phyloP scores from a whole-genome alignment of 495 filamentous ascomycete species.

The Aspergillus haitiensis region DNA sequence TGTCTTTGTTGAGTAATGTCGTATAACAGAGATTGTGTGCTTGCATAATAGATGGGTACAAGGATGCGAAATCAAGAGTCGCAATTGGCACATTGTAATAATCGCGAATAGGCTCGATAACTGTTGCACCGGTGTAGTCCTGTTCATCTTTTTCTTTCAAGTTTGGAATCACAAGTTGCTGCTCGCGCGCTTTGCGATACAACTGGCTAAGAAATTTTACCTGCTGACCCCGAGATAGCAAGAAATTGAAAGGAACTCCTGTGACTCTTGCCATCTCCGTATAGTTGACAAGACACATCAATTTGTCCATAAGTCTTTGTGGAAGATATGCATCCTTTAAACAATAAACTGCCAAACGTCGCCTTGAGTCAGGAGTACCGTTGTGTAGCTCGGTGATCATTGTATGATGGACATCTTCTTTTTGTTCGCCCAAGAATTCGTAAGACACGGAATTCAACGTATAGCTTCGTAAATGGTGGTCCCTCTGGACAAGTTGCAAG shows the following conservation, averaged over 20 bases:
- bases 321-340: conserved; percentile 97
- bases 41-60: conserved; percentile 98
- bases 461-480: conserved; percentile 93
- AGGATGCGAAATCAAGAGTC: conserved; percentile 96
- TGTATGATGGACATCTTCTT: conserved; percentile 97
- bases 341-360: conserved; percentile 92
- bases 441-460: conserved; percentile 95
- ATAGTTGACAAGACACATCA: conserved; percentile 96
- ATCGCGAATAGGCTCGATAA: conserved; percentile 90
- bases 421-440: conserved; percentile 97
- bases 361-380: conserved; percentile 85
- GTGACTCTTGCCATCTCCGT: conserved; percentile 99
- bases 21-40: conserved; percentile 99
- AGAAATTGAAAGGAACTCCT: conserved; percentile 94
- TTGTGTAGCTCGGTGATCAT: conserved; percentile 99
- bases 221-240: conserved; percentile 90
- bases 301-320: conserved; percentile 92
- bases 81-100: conserved; percentile 95
- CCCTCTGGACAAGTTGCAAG: conserved; percentile 87
- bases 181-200: conserved; percentile 89
- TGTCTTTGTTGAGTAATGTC: conserved; percentile 80
- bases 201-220: conserved; percentile 97
- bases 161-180: conserved; percentile 92
- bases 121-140: conserved; percentile 91
- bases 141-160: conserved; percentile 70